A percentile compares a stretch with the other conserved stretches of the same genome.
These are phyloP conservation scores for Eutrema heterophyllum DNA, from an alignment of 345 rosid genomes.

Conservation along the genomic window DNA sequence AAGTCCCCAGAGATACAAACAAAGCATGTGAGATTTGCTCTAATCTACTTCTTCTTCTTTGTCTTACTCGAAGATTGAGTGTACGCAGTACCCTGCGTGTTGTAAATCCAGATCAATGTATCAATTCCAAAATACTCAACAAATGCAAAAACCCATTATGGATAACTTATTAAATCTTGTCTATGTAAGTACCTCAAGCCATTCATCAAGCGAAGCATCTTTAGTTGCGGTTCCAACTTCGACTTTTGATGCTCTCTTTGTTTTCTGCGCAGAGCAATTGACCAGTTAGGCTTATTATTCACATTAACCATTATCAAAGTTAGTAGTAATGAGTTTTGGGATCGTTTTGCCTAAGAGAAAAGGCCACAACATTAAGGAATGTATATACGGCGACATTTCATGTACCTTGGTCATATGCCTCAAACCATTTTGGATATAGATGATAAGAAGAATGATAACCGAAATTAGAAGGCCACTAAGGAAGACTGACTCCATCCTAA, in stretches of 20 bases:
- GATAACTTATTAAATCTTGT: not conserved
- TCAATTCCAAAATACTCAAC: not conserved
- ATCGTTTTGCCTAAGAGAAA: not conserved
- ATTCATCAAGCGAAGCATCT: slow-evolving; percentile 81
- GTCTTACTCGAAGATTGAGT: slow-evolving; percentile 52
- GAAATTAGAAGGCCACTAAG: slow-evolving; percentile 70
- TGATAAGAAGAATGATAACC: slow-evolving; percentile 48
- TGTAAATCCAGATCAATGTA: not conserved
- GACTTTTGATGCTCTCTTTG: slow-evolving; percentile 72
- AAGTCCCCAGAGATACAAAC: not conserved
- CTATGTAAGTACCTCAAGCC: slow-evolving; percentile 64
- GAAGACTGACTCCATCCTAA: slow-evolving; percentile 83
- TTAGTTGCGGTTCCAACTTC: slow-evolving; percentile 74
- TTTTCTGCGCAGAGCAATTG: slow-evolving; percentile 42
- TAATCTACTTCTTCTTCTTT: slow-evolving; percentile 67
- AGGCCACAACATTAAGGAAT: not conserved
- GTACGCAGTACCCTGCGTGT: slow-evolving; percentile 67
- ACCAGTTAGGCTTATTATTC: not conserved
- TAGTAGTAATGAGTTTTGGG: not conserved
- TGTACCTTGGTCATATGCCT: slow-evolving; percentile 75
- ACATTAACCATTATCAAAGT: not conserved
- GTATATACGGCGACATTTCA: not conserved
- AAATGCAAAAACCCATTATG: not conserved
- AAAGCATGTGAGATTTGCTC: not conserved
- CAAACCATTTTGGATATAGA: slow-evolving; percentile 69